Evolutionary conservation across 2,329 filamentous ascomycete genomes (phyloP).

Genomic region (Byssochlamys sp.): DNA sequence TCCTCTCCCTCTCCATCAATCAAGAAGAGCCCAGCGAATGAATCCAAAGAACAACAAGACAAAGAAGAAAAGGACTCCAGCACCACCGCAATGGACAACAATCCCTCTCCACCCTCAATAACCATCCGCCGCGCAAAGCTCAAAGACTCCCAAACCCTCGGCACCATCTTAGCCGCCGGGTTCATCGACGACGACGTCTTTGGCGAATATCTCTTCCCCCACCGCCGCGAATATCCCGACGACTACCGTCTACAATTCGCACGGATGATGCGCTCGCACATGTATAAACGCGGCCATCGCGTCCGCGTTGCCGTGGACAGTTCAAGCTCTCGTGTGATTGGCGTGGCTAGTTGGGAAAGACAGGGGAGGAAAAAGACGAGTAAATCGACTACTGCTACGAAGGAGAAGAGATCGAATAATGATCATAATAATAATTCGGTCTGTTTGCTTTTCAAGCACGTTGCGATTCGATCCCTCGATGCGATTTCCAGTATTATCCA

Average conservation of each 20-base stretch:
- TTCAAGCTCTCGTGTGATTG: background rate
- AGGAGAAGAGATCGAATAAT: no score
- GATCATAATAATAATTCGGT: background rate
- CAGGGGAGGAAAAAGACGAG: background rate
- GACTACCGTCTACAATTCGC: conserved; percentile 19
- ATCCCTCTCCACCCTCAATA: background rate
- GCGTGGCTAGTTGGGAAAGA: background rate
- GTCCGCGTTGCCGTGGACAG: background rate
- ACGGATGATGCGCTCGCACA: background rate
- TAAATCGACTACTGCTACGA: background rate
- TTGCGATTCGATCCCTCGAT: background rate
- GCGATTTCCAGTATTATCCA: background rate
- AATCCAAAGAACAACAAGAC: background rate
- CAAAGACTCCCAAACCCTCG: background rate
- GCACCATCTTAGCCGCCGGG: conserved; percentile 17
- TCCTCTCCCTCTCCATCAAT: background rate
- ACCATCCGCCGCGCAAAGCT: background rate
- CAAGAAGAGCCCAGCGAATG: background rate
- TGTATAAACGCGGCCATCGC: background rate
- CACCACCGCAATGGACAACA: background rate
- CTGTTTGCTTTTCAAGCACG: background rate
- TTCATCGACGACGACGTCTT: conserved; percentile 29
- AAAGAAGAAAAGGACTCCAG: background rate
- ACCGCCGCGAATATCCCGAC: conserved; percentile 21
- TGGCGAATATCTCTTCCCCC: conserved; percentile 26